Evolutionary conservation across 1,284 basidiomycete species (phyloP), one percentile per base, ranked within the genome.

Genomic region (Leccinum glutinopallens): DNA sequence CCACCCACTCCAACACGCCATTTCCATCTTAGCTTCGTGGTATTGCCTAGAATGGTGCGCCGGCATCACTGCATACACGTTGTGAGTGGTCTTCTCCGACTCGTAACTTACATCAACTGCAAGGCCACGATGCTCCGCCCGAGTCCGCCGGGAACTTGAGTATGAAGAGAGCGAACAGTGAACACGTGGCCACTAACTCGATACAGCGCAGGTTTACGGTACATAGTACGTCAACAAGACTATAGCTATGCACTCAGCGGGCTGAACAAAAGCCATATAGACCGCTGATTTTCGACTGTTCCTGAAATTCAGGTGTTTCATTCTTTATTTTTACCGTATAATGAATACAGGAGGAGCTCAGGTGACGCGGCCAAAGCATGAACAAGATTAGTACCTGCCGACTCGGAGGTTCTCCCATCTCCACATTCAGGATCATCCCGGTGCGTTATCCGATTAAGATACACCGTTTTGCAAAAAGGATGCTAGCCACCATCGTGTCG

Each of bases 1-100:
- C 54, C 61, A 17, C 43, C 63, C 32, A 49, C 59, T 68, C 25
- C 10, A 37, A 39, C 62, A 58, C 62, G 60, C 54, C 58, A 58
- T 72, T 73, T 62, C 59, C 58, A 70, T 73, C 65, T 64, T 63
- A 55, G 62, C 55, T 60, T 53, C 13, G 13, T 8, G 25, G 58
- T 49, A 35, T 41, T 57, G 35, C 41, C 51, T 55, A 41, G 22
- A 59, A 59, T 32, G 43, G 19, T 32, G 29, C n/a, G n/a, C 39
- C 39, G 17, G 13, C 10, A 29, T 53, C n/a, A 57, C 19, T 53
- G 46, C n/a, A 13, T 58, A 29, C n/a, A 58, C 49, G 33, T 59
- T 35, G 58, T 43, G 15, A 46, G 37, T 41, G 10, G 13, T 54
- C 55, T 32, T 49, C 35, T 41, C 25, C 57, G 17, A 58, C 22